Evolutionary conservation across 768 basidiomycete species (phyloP), one percentile per base, ranked within the genome.

Genomic region (Tylopilus balloui): DNA sequence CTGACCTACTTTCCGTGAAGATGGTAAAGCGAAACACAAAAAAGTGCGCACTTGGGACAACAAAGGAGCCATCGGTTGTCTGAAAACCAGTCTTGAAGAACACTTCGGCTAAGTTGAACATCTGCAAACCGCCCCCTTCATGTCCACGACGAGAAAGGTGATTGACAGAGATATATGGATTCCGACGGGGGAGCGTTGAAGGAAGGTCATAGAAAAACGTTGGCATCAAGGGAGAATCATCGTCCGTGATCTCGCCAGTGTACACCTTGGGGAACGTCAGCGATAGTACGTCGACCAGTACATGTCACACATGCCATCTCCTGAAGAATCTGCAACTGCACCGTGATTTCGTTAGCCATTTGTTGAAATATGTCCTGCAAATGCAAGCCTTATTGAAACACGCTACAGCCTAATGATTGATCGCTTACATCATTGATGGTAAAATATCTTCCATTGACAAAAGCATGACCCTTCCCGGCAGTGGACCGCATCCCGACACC

Each of bases 121-220:
- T 53, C 13, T 54, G 49, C 19, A 65, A 31, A 15, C 27, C 28
- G 20, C 8, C 47, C 15, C 43, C 51, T 17, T 50, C 17, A 24
- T 41, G 60, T 11, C 51, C 63, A 6, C 24, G 45, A 20, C 52
- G 41, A 19, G 73, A 73, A 3, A 74, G 60, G 28, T 69, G 72
- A 4, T 73, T 60, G 0, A 85, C 81, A 58, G 82, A 80, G 46
- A 97, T 83, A 61, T 87, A 80, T 23, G 69, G 72, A 66, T 92
- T 97, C n/a, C 96, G 71, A 11, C 85, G 76, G 47, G 75, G 71
- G 35, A 74, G 73, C 0, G 89, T 82, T 0, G 79, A 79, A 1
- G 93, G 88, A 6, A 93, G 76, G 58, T 95, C 91, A 62, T 95
- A 97, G 71, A 97, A 98, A 69, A 88, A 92, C 13, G 76, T 85